Evolutionary conservation across 2,329 filamentous ascomycete species (phyloP).

Genomic region (Trichoderma sp.): DNA sequence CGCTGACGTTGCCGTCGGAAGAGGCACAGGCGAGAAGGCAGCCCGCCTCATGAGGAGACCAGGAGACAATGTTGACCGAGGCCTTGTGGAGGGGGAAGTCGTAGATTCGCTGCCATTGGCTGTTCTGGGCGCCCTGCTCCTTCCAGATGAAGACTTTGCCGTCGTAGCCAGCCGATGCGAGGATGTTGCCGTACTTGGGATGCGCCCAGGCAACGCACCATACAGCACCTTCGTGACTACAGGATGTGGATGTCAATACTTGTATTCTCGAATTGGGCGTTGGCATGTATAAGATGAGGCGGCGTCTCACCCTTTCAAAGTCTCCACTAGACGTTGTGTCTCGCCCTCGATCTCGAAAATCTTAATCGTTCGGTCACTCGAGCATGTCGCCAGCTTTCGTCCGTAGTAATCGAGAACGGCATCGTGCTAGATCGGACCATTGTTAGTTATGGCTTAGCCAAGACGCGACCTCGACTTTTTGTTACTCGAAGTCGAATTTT

Average conservation of each 20-base stretch:
- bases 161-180: constrained; percentile 94
- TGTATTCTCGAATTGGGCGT: neutral
- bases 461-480: constrained; percentile 16
- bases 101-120: constrained; percentile 83
- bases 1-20: constrained; percentile 89
- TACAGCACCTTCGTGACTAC: constrained; percentile 91
- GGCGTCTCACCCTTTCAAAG: constrained; percentile 76
- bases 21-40: constrained; percentile 94
- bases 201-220: constrained; percentile 99
- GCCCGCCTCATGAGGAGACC: constrained; percentile 95
- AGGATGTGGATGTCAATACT: neutral
- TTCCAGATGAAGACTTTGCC: constrained; percentile 99
- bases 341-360: constrained; percentile 98
- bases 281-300: neutral
- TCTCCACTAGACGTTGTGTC: constrained; percentile 85
- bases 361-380: constrained; percentile 97
- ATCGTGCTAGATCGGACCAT: constrained; percentile 71
- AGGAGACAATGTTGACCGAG: constrained; percentile 93
- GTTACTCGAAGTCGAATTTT: constrained; percentile 27
- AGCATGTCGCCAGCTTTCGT: constrained; percentile 92
- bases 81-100: constrained; percentile 93
- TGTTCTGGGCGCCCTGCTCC: constrained; percentile 67
- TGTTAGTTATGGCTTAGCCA: constrained; percentile 31
- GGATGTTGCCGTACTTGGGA: constrained; percentile 97
- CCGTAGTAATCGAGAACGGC: constrained; percentile 99